Conservation (phyloP, 139 green algal species). For the Ostreobium quekettii region DNA sequence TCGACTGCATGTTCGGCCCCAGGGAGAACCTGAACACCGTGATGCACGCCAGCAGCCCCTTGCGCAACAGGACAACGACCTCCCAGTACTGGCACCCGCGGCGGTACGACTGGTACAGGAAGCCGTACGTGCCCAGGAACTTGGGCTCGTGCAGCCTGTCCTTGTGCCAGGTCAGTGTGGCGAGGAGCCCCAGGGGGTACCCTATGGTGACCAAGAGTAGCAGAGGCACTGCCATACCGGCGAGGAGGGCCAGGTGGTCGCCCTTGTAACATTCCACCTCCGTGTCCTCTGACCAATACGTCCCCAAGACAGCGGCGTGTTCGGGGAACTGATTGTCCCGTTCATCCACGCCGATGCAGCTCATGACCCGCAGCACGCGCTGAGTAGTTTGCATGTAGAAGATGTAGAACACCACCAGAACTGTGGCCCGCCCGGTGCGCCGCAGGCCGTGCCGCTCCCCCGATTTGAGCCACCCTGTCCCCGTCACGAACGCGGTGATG, state of each 20-base stretch:
- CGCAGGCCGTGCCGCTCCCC: no score
- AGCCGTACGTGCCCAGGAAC: constrained; percentile 17
- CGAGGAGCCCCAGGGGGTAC: not conserved
- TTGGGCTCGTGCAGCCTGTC: not conserved
- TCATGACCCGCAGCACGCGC: no score
- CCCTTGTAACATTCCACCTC: not conserved
- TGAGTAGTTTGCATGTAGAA: no score
- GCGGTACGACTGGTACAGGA: constrained; percentile 16
- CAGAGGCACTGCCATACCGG: not conserved
- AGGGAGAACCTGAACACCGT: no score
- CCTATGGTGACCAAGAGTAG: constrained; percentile 8
- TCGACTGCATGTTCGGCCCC: no score
- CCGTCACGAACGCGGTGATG: no score
- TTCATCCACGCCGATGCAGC: no score
- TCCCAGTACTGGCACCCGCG: constrained; percentile 12
- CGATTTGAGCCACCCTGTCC: no score
- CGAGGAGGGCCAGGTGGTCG: not conserved
- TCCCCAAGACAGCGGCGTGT: no score
- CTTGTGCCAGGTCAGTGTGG: not conserved
- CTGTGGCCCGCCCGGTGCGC: no score
- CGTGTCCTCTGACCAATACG: constrained; percentile 16
- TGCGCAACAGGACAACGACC: constrained; percentile 3
- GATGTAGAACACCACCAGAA: no score
- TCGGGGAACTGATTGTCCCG: no score
- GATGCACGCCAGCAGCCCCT: constrained; percentile 3